phyloP scores from a whole-genome alignment of 2,329 filamentous ascomycete species.

The Colletotrichum truncatum region DNA sequence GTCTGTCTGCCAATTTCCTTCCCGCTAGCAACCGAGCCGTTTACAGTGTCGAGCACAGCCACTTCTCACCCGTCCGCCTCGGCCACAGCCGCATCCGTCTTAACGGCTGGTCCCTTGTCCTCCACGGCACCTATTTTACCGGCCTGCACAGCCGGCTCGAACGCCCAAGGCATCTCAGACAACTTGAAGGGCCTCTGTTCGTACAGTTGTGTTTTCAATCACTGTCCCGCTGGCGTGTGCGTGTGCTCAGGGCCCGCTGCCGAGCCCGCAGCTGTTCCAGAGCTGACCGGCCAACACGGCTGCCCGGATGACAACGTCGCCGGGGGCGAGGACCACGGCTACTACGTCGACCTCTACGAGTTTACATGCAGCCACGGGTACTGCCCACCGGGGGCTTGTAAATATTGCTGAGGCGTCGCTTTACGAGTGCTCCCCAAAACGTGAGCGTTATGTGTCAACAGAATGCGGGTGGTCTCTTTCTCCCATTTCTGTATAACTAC shows the following conservation, averaged over 20 bases:
- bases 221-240: not conserved
- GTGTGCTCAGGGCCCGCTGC: not conserved
- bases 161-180: not conserved
- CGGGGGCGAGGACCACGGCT: not conserved
- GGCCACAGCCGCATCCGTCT: too few relatives aligned
- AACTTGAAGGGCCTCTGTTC: constrained; percentile 1
- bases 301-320: not conserved
- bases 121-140: not conserved
- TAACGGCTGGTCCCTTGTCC: too few relatives aligned
- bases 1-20: too few relatives aligned
- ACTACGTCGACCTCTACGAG: not conserved
- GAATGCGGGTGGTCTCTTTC: not conserved
- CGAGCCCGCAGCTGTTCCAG: not conserved
- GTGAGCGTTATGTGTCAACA: not conserved
- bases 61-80: too few relatives aligned
- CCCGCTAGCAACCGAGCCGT: too few relatives aligned
- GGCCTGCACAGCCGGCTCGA: not conserved
- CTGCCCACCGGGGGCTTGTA: not conserved
- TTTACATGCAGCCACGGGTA: not conserved
- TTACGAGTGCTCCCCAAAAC: not conserved
- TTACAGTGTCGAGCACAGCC: too few relatives aligned
- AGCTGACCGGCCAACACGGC: not conserved
- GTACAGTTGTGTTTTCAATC: constrained; percentile 1
- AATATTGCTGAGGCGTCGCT: not conserved
- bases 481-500: not conserved